Conservation (phyloP, 441 rosid genomes). For the Adansonia rubrostipa region DNA sequence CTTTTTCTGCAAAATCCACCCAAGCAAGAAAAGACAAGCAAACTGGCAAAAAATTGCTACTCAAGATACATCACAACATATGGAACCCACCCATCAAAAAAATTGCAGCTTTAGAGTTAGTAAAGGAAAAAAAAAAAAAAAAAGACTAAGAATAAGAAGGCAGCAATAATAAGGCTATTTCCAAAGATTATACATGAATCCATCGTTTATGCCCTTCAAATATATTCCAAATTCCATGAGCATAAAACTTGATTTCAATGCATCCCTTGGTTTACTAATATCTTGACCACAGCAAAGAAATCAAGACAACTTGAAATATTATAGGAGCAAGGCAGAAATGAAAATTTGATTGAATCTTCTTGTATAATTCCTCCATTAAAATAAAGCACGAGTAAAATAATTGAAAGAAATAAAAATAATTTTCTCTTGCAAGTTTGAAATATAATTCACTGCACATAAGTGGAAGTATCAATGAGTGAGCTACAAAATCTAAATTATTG, state of each 20-base stretch:
- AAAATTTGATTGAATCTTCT: background rate
- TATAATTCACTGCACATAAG: background rate
- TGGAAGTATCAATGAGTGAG: background rate
- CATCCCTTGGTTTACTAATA: background rate
- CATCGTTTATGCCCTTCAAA: background rate
- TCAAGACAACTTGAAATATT: background rate
- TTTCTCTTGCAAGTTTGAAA: background rate
- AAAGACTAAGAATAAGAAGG: background rate
- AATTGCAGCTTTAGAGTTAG: background rate
- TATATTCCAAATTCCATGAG: background rate
- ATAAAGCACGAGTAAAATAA: background rate
- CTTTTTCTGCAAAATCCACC: conserved; percentile 4
- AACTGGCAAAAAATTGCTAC: background rate
- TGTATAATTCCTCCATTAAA: background rate
- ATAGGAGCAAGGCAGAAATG: background rate
- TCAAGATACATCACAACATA: background rate
- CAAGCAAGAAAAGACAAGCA: background rate
- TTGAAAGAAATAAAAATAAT: background rate
- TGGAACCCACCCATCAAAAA: background rate
- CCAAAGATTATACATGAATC: background rate
- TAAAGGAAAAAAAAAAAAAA: background rate
- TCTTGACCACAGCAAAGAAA: background rate
- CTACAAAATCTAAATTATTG: background rate
- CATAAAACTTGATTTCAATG: background rate
- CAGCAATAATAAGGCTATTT: background rate